Evolutionary conservation across 1,139 yeast species (phyloP).

Genomic region (Spathaspora sp.): DNA sequence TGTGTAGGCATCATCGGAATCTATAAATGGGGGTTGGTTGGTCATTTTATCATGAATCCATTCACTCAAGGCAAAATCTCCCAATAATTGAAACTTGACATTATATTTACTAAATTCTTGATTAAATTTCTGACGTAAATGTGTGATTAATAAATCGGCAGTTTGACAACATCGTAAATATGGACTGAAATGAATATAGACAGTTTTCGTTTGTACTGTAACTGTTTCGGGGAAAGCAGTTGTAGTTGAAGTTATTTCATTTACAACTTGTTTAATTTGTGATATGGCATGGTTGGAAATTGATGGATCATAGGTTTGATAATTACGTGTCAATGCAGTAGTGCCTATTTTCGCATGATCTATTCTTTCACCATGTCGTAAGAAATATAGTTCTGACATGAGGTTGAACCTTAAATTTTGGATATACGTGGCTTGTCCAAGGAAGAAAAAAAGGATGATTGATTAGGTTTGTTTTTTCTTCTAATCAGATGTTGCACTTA

Average conservation of each 20-base stretch:
- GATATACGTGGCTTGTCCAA: not conserved
- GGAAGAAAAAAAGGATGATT: not conserved
- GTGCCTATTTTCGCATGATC: constrained; percentile 38
- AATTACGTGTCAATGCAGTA: constrained; percentile 20
- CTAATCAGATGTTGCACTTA: not conserved
- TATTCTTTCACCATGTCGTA: constrained; percentile 47
- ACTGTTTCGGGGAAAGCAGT: constrained; percentile 22
- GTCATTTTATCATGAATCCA: constrained; percentile 51
- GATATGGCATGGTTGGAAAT: constrained; percentile 29
- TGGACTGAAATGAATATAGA: constrained; percentile 46
- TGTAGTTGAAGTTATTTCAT: constrained; percentile 28
- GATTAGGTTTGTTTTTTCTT: not conserved
- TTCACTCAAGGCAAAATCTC: constrained; percentile 49
- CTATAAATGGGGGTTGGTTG: constrained; percentile 44
- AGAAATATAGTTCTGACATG: constrained; percentile 44
- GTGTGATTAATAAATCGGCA: constrained; percentile 40
- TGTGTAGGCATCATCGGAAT: constrained; percentile 48
- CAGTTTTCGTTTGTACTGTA: constrained; percentile 28
- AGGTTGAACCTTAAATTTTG: not conserved
- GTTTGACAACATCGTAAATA: constrained; percentile 47
- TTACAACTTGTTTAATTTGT: constrained; percentile 32
- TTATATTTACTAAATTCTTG: constrained; percentile 31
- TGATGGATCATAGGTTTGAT: constrained; percentile 42
- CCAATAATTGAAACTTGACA: constrained; percentile 40
- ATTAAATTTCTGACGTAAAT: constrained; percentile 25